phyloP scores from a whole-genome alignment of 2,329 filamentous ascomycete genomes.

The Xylaria sp. region DNA sequence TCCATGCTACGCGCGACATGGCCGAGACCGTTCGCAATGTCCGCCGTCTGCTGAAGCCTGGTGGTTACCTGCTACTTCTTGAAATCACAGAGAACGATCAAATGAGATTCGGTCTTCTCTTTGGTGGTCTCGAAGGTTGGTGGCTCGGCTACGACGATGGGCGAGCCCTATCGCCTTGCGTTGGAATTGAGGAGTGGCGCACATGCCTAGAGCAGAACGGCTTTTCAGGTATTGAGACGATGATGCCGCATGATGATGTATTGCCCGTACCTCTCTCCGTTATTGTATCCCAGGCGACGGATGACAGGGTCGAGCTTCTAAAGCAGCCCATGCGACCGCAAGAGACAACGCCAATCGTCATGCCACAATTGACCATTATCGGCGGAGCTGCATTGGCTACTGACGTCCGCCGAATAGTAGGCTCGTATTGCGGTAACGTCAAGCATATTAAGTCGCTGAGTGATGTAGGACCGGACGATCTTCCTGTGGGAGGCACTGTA shows the following conservation, averaged over 20 bases:
- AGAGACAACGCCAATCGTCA: neutral
- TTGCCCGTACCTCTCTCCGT: slow-evolving; percentile 21
- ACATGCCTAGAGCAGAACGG: slow-evolving; percentile 11
- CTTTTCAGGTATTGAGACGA: slow-evolving; percentile 26
- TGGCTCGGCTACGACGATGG: slow-evolving; percentile 42
- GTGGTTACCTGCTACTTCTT: slow-evolving; percentile 58
- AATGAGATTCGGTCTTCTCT: slow-evolving; percentile 36
- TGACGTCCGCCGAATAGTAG: neutral
- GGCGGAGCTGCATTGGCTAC: slow-evolving; percentile 3
- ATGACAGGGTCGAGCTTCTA: slow-evolving; percentile 18
- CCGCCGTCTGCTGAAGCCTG: slow-evolving; percentile 55
- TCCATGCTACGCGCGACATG: slow-evolving; percentile 53
- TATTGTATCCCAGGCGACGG: slow-evolving; percentile 22
- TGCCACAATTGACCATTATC: slow-evolving; percentile 5
- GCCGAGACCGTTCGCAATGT: slow-evolving; percentile 48
- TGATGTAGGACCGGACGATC: neutral
- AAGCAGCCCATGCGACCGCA: slow-evolving; percentile 7
- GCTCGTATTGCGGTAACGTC: neutral
- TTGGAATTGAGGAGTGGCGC: slow-evolving; percentile 21
- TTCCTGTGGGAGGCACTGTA: slow-evolving; percentile 13
- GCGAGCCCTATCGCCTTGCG: slow-evolving; percentile 12
- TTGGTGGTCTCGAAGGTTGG: slow-evolving; percentile 46
- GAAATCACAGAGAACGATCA: slow-evolving; percentile 50
- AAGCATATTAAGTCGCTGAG: neutral
- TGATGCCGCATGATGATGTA: slow-evolving; percentile 16